Base-by-base conservation (phyloP, 495 filamentous ascomycete species). In the Friedmanniomyces simplex region DNA sequence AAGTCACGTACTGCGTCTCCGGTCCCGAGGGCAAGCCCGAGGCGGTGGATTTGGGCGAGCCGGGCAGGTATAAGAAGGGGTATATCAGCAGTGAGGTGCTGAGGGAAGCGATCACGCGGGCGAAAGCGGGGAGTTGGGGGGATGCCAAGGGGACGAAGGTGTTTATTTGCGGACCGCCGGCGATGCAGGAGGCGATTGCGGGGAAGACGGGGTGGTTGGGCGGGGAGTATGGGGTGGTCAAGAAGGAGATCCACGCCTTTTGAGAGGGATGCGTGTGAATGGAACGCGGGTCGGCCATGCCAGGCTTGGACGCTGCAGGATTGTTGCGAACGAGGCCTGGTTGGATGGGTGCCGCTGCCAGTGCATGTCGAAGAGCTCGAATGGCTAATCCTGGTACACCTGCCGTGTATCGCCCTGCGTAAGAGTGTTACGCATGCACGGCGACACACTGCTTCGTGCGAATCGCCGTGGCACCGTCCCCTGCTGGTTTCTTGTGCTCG, bases 91-190 rank as follows among this genome's bases (percentile, higher is more conserved):
- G 74, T 61, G 72, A 81, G 54, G 59, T 86, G 21, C 62, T 87
- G 58, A 69, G 76, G 60, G 71, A 74, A 45, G 72, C 79, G 1
- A 69, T 77, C 16, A 55, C 69, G 37, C 66, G 65, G 32, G 68
- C 72, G 0, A 55, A 72, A 24, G 59, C 65, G 24, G 54, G 49
- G 2, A 34, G 36, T 14, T 64, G 37, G 36, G 61, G 61, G 1
- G 61, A 64, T 54, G 57, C 13, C 24, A 60, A 57, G 60, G 73
- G 76, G 55, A 71, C 70, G 2, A 84, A 84, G 64, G 76, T 87
- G 8, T 82, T 87, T 61, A 74, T 87, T 4, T 86, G 82, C 60
- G 84, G 83, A 1, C 81, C 82, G 21, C 80, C 80, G 30, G 74
- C 74, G 1, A 83, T 86, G 81, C 79, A 84, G 67, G 68, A 69